Evolutionary conservation across 208 protist species (phyloP).

Genomic region (Crithidia fasciculata): DNA sequence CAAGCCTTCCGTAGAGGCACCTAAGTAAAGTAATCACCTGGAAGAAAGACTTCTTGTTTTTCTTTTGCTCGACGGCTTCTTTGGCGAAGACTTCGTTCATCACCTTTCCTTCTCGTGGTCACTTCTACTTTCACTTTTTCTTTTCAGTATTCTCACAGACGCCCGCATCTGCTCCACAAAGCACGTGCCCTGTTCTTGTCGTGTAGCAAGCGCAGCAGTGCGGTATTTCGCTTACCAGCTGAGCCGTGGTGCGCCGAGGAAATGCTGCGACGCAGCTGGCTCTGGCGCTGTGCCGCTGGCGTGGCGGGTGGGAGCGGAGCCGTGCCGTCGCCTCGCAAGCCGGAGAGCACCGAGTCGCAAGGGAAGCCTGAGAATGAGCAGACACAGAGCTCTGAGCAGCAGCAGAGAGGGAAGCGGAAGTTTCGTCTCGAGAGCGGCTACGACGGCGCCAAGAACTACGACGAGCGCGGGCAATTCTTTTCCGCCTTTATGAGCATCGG

Average conservation of each 20-base stretch:
- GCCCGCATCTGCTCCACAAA: too few species aligned
- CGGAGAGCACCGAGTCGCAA: background rate
- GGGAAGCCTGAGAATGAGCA: background rate
- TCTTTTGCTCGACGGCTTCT: too few species aligned
- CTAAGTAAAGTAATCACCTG: too few species aligned
- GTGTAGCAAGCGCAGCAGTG: too few species aligned
- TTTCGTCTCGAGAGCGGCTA: conserved; percentile 78
- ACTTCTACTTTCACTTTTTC: too few species aligned
- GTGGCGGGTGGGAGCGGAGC: conserved; percentile 13
- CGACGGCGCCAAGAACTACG: conserved; percentile 63
- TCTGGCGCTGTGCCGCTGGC: conserved; percentile 34
- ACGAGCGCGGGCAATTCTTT: conserved; percentile 86
- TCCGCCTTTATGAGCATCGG: conserved; percentile 79
- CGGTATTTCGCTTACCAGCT: background rate
- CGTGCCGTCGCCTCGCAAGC: conserved; percentile 7
- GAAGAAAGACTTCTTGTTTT: too few species aligned
- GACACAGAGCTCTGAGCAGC: background rate
- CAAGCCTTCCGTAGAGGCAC: too few species aligned
- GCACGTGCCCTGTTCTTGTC: too few species aligned
- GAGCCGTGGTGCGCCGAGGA: background rate
- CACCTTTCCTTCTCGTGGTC: background rate
- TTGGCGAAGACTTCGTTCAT: background rate
- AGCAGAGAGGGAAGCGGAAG: conserved; percentile 34
- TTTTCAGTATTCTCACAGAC: too few species aligned
- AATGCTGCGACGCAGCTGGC: conserved; percentile 54